A percentile compares a stretch with the other conserved stretches of the same genome.
phyloP scores from a whole-genome alignment of 148 eudicot genomes.

The Vaccinium macrocarpon region DNA sequence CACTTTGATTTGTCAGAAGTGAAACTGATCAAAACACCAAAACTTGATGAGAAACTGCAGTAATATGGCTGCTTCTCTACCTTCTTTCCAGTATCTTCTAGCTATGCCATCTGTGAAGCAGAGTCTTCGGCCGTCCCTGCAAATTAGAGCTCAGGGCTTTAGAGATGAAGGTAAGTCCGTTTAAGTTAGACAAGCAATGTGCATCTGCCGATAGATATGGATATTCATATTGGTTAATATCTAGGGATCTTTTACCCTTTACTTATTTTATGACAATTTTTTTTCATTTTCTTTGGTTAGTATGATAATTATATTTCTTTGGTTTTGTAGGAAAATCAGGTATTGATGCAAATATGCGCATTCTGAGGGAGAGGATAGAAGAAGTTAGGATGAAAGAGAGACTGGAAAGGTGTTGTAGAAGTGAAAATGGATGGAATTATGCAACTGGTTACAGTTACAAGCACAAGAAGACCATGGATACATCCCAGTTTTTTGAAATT shows the following conservation, averaged over 20 bases:
- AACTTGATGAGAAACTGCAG: background rate
- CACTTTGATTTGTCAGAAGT: no score
- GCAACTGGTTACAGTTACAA: conserved; percentile 1
- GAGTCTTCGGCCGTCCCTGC: background rate
- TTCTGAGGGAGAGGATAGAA: conserved; percentile 32
- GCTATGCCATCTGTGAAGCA: background rate
- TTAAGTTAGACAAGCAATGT: background rate
- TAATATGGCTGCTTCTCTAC: conserved; percentile 7
- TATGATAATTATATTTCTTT: background rate
- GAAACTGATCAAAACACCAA: no score
- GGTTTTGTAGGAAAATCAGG: background rate
- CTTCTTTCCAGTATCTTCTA: background rate
- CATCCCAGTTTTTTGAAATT: conserved; percentile 17
- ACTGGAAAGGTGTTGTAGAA: conserved; percentile 25
- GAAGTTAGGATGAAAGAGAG: conserved; percentile 36
- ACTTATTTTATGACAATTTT: no score
- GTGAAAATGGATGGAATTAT: conserved; percentile 36
- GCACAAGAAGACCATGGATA: background rate
- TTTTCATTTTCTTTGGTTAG: background rate
- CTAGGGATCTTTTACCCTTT: no score
- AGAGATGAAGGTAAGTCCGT: conserved; percentile 32
- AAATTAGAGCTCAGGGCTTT: conserved; percentile 26
- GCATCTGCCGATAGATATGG: background rate
- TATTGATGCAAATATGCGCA: background rate
- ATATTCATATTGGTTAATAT: no score